Evolutionary conservation across 2,329 filamentous ascomycete genomes (phyloP), one percentile per base, ranked within the genome.

Genomic region (Fusarium tjaetaba): DNA sequence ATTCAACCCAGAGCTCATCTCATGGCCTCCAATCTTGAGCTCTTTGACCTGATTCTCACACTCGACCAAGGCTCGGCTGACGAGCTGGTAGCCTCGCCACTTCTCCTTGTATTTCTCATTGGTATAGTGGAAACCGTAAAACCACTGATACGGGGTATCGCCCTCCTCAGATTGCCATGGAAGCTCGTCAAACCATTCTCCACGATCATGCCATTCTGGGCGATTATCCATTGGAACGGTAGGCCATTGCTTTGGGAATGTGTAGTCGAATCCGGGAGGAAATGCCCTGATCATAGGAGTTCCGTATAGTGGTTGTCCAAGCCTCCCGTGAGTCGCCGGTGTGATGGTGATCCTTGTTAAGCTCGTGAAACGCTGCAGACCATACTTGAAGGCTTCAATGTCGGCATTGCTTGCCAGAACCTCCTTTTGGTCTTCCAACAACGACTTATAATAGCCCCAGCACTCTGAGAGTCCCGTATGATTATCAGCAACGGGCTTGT

Each of bases 201-300:
- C n/a, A 1, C 2, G 0, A 20, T 26, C 59, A 0, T 24, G 22
- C 15, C n/a, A 9, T 10, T n/a, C 7, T 3, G 7, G 7, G 2
- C 3, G 0, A 20, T 26, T 9, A 20, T 34, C 36, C 43, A 24
- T 42, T 9, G 18, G 39, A 9, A 6, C 2, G 14, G 20, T 13
- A 13, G 58, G 59, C 63, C 63, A 66, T 26, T 36, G 22, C 22
- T 13, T 48, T 5, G 64, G 61, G 5, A 45, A 11, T 13, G 64
- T 45, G 7, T 66, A 67, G n/a, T 59, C 62, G 7, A 67, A 66
- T 1, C 45, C n/a, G 2, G 11, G 20, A 41, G 64, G 64, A 15
- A 67, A 66, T 0, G 43, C 20, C 4, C 34, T 66, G 8, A 67
- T 66, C 51, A 67, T 66, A 4, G 61, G 64, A 10, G 61, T 67